Conservation (phyloP, 306 rosid species). For the Dryas octopetala region DNA sequence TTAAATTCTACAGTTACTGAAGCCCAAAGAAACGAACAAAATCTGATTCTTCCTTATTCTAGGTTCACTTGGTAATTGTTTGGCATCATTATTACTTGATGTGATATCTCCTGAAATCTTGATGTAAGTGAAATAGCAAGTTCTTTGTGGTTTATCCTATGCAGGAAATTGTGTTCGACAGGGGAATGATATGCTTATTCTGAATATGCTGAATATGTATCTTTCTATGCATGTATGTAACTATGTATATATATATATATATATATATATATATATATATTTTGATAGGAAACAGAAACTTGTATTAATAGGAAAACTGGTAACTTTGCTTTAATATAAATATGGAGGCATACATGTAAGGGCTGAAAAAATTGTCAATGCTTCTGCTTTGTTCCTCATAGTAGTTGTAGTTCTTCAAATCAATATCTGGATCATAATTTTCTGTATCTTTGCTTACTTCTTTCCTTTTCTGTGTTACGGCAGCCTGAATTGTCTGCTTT, state of each 20-base stretch:
- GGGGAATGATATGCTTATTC: neutral
- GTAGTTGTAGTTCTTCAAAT: constrained; percentile 14
- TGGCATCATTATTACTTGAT: neutral
- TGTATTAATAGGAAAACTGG: too few relatives aligned
- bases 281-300: too few relatives aligned
- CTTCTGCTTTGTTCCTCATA: neutral
- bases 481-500: constrained; percentile 87
- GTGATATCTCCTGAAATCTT: neutral
- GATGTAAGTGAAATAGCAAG: neutral
- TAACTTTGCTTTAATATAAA: neutral
- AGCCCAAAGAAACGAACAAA: too few relatives aligned
- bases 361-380: neutral
- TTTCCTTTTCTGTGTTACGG: constrained; percentile 16
- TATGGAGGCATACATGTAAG: neutral
- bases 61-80: too few relatives aligned
- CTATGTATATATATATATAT: too few relatives aligned
- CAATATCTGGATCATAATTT: constrained; percentile 11
- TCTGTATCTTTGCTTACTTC: constrained; percentile 28
- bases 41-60: too few relatives aligned
- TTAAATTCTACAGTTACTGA: too few relatives aligned
- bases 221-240: neutral
- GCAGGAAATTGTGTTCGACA: neutral
- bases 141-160: neutral
- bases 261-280: too few relatives aligned
- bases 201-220: neutral